phyloP scores from a whole-genome alignment of 768 basidiomycete genomes.

The Hydnomerulius pinastri region DNA sequence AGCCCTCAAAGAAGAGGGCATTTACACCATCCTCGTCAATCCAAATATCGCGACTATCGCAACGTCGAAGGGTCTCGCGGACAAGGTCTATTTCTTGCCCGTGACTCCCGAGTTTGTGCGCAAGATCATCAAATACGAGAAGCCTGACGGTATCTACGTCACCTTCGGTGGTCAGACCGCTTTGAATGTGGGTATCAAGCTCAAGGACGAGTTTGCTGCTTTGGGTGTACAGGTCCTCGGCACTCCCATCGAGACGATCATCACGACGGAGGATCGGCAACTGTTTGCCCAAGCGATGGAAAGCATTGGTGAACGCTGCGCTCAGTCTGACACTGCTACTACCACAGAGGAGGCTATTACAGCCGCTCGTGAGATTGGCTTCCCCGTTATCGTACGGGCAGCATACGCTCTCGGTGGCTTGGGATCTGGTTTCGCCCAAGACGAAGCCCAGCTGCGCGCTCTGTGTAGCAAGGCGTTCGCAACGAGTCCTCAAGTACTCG shows the following conservation, averaged over 20 bases:
- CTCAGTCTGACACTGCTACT: slow-evolving; percentile 86
- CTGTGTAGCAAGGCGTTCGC: slow-evolving; percentile 95
- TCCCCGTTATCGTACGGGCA: slow-evolving; percentile 94
- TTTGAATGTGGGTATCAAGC: slow-evolving; percentile 92
- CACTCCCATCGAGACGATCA: slow-evolving; percentile 96
- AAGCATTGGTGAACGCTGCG: slow-evolving; percentile 94
- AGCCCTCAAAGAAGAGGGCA: slow-evolving; percentile 97
- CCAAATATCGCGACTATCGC: slow-evolving; percentile 99
- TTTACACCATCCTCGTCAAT: slow-evolving; percentile 98
- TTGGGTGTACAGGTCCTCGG: slow-evolving; percentile 94
- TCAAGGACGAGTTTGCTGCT: slow-evolving; percentile 92
- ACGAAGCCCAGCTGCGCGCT: slow-evolving; percentile 85
- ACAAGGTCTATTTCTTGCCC: slow-evolving; percentile 99
- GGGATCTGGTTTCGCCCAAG: slow-evolving; percentile 94
- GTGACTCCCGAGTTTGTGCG: slow-evolving; percentile 97
- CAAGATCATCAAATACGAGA: slow-evolving; percentile 98
- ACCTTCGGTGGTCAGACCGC: slow-evolving; percentile 99
- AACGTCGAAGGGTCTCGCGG: slow-evolving; percentile 94
- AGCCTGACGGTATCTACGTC: slow-evolving; percentile 98
- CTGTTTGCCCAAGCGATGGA: slow-evolving; percentile 94
- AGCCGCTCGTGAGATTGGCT: slow-evolving; percentile 86
- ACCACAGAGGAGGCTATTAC: slow-evolving; percentile 79
- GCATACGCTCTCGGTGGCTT: slow-evolving; percentile 96
- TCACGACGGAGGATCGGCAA: slow-evolving; percentile 95
- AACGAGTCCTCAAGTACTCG: slow-evolving; percentile 96